Conservation (phyloP, 768 basidiomycete genomes). For the Rhodocollybia butyracea region DNA sequence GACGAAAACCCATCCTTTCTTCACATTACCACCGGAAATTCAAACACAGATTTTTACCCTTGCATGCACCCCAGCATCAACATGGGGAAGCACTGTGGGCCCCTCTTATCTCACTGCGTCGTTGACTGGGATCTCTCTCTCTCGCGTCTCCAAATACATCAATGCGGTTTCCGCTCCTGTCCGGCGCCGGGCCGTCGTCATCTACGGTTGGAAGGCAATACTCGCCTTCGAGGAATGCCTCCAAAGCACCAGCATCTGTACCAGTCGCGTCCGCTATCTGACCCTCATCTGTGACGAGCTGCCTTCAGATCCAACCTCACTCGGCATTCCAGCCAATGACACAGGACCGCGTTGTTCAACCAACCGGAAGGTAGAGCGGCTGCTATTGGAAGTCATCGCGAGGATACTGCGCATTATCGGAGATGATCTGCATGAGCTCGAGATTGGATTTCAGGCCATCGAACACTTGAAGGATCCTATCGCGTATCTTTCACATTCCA, state of each 20-base stretch:
- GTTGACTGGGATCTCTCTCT: neutral
- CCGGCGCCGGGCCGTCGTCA: neutral
- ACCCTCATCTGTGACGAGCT: conserved; percentile 3
- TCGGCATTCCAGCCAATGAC: neutral
- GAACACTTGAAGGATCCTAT: neutral
- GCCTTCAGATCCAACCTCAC: neutral
- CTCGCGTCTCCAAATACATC: neutral
- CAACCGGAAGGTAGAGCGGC: neutral
- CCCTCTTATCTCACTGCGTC: neutral
- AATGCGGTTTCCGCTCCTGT: neutral
- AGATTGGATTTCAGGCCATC: conserved; percentile 2
- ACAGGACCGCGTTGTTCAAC: neutral
- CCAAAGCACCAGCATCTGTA: neutral
- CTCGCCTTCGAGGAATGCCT: neutral
- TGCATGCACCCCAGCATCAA: neutral
- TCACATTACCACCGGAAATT: neutral
- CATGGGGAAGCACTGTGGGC: neutral
- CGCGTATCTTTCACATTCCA: neutral
- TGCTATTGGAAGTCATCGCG: neutral
- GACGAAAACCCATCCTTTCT: neutral
- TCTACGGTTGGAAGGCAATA: neutral
- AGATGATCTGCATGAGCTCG: neutral
- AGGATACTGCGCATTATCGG: neutral
- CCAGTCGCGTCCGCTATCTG: neutral
- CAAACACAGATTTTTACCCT: neutral